Base-by-base conservation (phyloP, 2,329 filamentous ascomycete species). In the Hymenoscyphus repandus region DNA sequence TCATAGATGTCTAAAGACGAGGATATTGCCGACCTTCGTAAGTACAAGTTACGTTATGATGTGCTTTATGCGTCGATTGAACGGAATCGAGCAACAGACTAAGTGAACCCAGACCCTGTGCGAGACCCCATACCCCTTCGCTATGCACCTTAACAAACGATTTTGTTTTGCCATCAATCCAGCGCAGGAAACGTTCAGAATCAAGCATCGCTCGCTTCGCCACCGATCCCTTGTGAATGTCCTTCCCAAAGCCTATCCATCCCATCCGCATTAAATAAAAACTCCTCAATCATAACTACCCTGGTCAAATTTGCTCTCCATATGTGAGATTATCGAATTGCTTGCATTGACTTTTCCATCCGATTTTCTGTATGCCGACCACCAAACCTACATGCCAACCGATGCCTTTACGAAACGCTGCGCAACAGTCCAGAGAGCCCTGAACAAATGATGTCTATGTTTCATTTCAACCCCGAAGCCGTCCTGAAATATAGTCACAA, bases 221-320 rank as follows among this genome's bases (percentile, higher is more conserved):
- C 48, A 40, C 50, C 49, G 50, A 20, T 53, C 42, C 15, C 42
- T 27, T 57, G 40, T 49, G 34, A 53, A 53, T 37, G 51, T 49
- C 43, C 55, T 48, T 46, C 44, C 50, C 51, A 53, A 45, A 56
- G 54, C 59, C 57, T 55, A 58, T 54, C 59, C 60, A 53, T 54
- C 47, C 55, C 51, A 60, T 62, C 64, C 63, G 63, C 64, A 66
- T 66, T 61, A 65, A 65, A 64, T 57, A 64, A 65, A 36, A 46
- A 40, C 63, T 66, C 64, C 63, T 52, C 58, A 58, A 56, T 61
- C 60, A 60, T 55, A 58, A 58, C 58, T 58, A 59, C 53, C 55
- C 48, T 51, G 34, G 46, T 54, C 60, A 63, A 59, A 57, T 61
- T 62, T 54, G 60, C 41, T 54, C 34, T 53, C 50, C 42, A 45